Conservation (phyloP, 805 yeast genomes). For the Lipomyces sp. region DNA sequence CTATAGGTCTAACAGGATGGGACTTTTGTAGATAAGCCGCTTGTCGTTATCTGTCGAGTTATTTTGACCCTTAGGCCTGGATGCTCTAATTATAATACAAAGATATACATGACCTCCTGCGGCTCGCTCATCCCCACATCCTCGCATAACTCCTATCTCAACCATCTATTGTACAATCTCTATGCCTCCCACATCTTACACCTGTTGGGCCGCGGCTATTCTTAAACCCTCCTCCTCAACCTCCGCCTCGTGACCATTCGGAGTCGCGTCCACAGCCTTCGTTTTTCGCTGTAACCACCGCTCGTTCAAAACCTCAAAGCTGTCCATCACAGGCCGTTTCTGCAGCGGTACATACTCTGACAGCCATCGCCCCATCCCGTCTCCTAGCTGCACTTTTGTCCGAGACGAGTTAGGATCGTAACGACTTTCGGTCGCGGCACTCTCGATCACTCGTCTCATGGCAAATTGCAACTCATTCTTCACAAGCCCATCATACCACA, state of each 20-base stretch:
- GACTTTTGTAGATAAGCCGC: no score
- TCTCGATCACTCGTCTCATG: conserved; percentile 50
- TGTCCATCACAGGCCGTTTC: conserved; percentile 62
- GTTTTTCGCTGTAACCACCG: conserved; percentile 47
- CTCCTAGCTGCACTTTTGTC: conserved; percentile 64
- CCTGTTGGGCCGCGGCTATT: not conserved
- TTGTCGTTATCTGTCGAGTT: no score
- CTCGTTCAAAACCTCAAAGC: conserved; percentile 71
- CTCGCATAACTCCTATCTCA: not conserved
- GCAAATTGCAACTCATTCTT: conserved; percentile 59
- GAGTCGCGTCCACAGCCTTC: not conserved
- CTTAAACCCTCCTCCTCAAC: not conserved
- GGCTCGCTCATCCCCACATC: no score
- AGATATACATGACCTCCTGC: no score
- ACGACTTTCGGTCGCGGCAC: not conserved
- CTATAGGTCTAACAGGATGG: no score
- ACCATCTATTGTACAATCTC: not conserved
- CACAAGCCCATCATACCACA: conserved; percentile 61
- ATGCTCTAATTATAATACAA: no score
- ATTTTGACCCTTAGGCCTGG: no score
- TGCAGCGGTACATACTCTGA: conserved; percentile 61
- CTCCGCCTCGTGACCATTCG: not conserved
- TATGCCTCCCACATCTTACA: not conserved
- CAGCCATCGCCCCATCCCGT: conserved; percentile 71
- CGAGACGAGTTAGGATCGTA: conserved; percentile 8